Evolutionary conservation across 352 stramenopile genomes (phyloP).

Genomic region (Phytophthora megakarya): DNA sequence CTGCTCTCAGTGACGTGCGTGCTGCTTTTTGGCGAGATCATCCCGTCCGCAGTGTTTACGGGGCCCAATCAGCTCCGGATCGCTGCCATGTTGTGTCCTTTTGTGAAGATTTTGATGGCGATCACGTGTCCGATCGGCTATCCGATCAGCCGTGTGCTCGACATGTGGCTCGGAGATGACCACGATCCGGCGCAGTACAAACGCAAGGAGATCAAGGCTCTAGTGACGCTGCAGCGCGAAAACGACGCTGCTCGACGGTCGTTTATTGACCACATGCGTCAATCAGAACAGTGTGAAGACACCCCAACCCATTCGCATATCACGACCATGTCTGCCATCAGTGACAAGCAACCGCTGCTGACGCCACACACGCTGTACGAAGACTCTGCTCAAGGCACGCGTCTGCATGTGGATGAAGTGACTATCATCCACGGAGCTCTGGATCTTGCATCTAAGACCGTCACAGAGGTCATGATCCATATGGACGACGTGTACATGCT

Average conservation of each 20-base stretch:
- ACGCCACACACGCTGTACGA: conserved; percentile 47
- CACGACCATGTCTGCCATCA: conserved; percentile 37
- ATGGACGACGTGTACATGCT: conserved; percentile 89
- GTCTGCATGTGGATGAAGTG: conserved; percentile 87
- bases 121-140: conserved; percentile 90
- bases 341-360: conserved; percentile 36
- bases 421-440: conserved; percentile 93
- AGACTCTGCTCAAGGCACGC: conserved; percentile 53
- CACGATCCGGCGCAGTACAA: conserved; percentile 86
- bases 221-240: conserved; percentile 81
- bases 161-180: conserved; percentile 86
- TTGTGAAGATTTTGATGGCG: conserved; percentile 88
- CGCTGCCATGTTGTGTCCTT: conserved; percentile 76
- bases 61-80: conserved; percentile 93
- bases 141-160: conserved; percentile 91
- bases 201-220: conserved; percentile 87
- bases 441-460: conserved; percentile 85
- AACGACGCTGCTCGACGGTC: conserved; percentile 43
- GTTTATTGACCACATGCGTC: conserved; percentile 44
- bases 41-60: conserved; percentile 96
- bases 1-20: conserved; percentile 96
- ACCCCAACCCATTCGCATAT: conserved; percentile 24
- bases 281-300: conserved; percentile 34
- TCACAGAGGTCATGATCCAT: conserved; percentile 90
- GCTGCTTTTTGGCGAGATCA: conserved; percentile 96